Evolutionary conservation across 495 filamentous ascomycete species (phyloP).

Genomic region (Aspergillus nanangensis): DNA sequence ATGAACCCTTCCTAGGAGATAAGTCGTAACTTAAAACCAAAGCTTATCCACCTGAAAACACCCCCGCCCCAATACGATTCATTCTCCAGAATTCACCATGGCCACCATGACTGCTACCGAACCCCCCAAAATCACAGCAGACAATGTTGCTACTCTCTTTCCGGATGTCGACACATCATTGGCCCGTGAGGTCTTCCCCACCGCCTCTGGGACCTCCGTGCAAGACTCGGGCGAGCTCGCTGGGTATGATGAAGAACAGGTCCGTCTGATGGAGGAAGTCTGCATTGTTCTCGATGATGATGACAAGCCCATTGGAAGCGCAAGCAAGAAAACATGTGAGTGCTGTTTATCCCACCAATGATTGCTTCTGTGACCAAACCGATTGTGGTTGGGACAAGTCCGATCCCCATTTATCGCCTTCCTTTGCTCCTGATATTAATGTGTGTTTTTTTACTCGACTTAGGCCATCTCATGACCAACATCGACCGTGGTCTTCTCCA

Average conservation of each 20-base stretch:
- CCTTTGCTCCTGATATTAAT: neutral
- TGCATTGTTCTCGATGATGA: constrained; percentile 95
- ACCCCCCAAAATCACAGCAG: constrained; percentile 61
- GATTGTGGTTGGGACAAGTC: neutral
- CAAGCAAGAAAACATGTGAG: constrained; percentile 94
- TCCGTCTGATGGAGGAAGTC: constrained; percentile 97
- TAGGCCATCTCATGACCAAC: constrained; percentile 99
- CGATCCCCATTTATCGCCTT: neutral
- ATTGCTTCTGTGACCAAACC: constrained; percentile 9
- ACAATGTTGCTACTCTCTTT: constrained; percentile 84
- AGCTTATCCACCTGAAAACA: neutral
- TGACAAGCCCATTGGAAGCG: constrained; percentile 90
- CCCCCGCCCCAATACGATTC: neutral
- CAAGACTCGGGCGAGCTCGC: constrained; percentile 46
- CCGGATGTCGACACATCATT: constrained; percentile 93
- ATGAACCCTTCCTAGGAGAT: no score
- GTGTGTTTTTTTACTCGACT: neutral
- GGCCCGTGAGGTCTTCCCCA: constrained; percentile 54
- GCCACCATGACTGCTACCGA: constrained; percentile 44
- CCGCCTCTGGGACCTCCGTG: constrained; percentile 23
- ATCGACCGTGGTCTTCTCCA: constrained; percentile 93
- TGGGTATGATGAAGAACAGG: constrained; percentile 96
- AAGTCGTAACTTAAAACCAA: no score
- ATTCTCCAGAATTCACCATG: constrained; percentile 29
- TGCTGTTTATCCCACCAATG: constrained; percentile 26